Base-by-base conservation (phyloP, 306 rosid genomes). In the Rubus parviflorus region DNA sequence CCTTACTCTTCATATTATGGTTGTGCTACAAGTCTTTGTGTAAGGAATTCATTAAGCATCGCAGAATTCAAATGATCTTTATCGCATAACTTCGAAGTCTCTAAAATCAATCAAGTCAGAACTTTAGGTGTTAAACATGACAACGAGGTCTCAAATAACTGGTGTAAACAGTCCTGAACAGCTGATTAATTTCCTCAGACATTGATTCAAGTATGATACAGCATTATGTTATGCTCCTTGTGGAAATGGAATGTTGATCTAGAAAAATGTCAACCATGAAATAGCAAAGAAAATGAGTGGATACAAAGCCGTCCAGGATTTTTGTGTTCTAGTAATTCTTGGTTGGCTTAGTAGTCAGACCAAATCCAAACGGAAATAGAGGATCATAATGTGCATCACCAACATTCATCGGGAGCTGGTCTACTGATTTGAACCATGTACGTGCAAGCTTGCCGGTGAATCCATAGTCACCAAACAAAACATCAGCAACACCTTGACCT, bases 351-450 rank as follows among this genome's bases (percentile, higher is more conserved):
- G 93, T 91, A 22, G 90, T 87, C 79, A 91, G 82, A 61, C 97
- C 97, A 75, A 87, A 91, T 23, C 93, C 95, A 76, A 93, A 93
- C 12, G 97, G 89, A 81, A 88, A 89, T 4, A 91, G 77, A 72
- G 95, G 95, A 74, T 93, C 93, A 70, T 89, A 93, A 80, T 90
- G 90, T 62, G 79, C 41, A 72, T 93, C 98, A 8, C 93, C 96
- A 12, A 89, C 91, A 72, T 88, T 89, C 95, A 93, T 91, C 0
- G 98, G 95, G 25, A 93, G 97, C 76, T 93, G 97, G 69, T 93
- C 86, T 12, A 88, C 87, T 16, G 86, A 75, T 85, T 93, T 89
- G 86, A 91, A 89, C 98, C 98, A 93, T 35, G 97, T 93, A 16
- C 85, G 88, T 16, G 97, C 97, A 38, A 93, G 85, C 87, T 93